These are phyloP conservation scores for Chaetomium olivaceum DNA, from an alignment of 2,329 filamentous ascomycete genomes.

Conservation along the genomic window DNA sequence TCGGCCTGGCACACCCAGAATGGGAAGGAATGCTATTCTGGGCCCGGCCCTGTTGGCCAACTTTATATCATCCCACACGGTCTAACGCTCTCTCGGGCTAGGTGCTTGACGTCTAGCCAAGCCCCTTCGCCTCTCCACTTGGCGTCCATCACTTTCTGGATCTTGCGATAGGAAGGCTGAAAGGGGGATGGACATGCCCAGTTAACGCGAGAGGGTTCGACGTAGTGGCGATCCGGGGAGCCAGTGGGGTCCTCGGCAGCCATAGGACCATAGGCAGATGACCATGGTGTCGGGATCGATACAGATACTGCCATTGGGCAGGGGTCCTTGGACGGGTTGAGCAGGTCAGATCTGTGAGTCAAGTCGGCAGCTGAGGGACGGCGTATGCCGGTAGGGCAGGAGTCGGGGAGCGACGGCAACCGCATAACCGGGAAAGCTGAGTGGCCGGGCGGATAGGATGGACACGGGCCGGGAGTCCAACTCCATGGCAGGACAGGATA, in stretches of 20 bases:
- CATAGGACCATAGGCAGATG: slow-evolving; percentile 2
- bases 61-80: slow-evolving; percentile 2
- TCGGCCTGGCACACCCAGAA: not conserved
- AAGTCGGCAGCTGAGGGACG: slow-evolving; percentile 7
- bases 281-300: slow-evolving; percentile 8
- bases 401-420: not conserved
- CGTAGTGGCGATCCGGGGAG: slow-evolving; percentile 14
- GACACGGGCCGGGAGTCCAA: not conserved
- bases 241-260: slow-evolving; percentile 6
- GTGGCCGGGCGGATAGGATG: not conserved
- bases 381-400: not conserved
- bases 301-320: not conserved
- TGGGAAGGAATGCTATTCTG: not conserved
- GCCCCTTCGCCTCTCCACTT: not conserved
- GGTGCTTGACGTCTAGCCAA: not conserved
- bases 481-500: not conserved
- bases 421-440: slow-evolving; percentile 1
- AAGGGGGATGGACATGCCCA: slow-evolving; percentile 1
- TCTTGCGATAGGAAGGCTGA: not conserved
- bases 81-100: not conserved
- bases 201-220: slow-evolving; percentile 12
- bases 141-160: not conserved
- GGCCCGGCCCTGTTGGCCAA: not conserved
- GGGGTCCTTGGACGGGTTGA: not conserved
- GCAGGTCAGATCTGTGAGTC: not conserved